A percentile compares a stretch with the other conserved stretches of the same genome.
Evolutionary conservation across 805 yeast genomes (phyloP).

Genomic region (Hyphopichia homilentoma): DNA sequence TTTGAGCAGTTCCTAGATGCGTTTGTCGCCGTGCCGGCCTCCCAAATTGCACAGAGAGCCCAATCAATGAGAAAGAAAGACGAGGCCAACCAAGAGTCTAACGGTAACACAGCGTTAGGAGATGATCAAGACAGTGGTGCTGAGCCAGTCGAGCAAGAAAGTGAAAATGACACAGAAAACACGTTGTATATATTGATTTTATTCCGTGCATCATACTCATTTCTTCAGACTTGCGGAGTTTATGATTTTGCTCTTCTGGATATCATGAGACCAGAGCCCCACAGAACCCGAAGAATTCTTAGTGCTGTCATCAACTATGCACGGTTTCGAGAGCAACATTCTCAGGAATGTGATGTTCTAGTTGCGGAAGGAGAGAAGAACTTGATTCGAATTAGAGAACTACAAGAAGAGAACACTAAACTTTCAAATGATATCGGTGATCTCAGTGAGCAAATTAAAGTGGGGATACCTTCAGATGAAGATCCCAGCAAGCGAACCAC

Average conservation of each 20-base stretch:
- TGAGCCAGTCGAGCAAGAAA: constrained; percentile 12
- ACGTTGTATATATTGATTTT: constrained; percentile 52
- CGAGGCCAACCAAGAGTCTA: constrained; percentile 6
- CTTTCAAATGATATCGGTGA: constrained; percentile 22
- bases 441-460: constrained; percentile 17
- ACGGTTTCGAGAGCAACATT: constrained; percentile 73
- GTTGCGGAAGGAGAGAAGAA: constrained; percentile 51
- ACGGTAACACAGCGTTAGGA: constrained; percentile 5
- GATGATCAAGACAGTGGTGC: constrained; percentile 3
- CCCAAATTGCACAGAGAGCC: constrained; percentile 18
- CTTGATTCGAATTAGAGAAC: constrained; percentile 36
- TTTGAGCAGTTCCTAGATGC: constrained; percentile 61
- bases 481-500: constrained; percentile 26
- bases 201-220: constrained; percentile 56
- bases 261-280: constrained; percentile 72
- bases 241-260: constrained; percentile 74
- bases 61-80: constrained; percentile 6
- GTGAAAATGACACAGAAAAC: constrained; percentile 26
- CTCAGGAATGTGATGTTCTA: constrained; percentile 63
- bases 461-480: constrained; percentile 33
- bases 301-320: constrained; percentile 88
- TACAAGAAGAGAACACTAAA: constrained; percentile 34
- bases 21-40: constrained; percentile 50
- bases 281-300: constrained; percentile 57
- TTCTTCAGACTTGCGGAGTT: constrained; percentile 70